These are phyloP conservation scores for Anisodus tanguticus DNA, from an alignment of 257 asterid genomes.

Conservation along the genomic window DNA sequence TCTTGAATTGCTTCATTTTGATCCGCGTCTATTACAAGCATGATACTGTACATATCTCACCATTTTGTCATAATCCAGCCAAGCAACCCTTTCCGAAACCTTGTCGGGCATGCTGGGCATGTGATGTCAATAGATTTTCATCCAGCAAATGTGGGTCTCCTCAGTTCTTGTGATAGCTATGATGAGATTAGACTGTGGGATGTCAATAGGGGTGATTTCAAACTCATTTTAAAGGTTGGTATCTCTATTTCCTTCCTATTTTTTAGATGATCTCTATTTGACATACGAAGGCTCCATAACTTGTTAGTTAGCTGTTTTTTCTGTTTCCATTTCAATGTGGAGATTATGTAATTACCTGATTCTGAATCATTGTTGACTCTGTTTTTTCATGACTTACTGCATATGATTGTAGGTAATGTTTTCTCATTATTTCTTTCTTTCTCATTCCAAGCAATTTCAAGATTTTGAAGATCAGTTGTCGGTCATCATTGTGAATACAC, in stretches of 20 bases:
- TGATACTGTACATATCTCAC: neutral
- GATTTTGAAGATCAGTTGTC: neutral
- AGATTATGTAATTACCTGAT: neutral
- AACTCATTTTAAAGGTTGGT: conserved; percentile 42
- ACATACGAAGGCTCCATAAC: no score
- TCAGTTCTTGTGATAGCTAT: conserved; percentile 49
- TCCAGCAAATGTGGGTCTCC: conserved; percentile 39
- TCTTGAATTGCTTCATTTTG: neutral
- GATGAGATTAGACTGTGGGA: conserved; percentile 52
- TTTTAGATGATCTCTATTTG: neutral
- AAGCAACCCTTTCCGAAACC: conserved; percentile 20
- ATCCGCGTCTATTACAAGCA: neutral
- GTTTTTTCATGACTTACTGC: neutral
- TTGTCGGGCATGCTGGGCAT: conserved; percentile 49
- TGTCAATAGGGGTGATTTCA: conserved; percentile 34
- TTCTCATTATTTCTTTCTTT: neutral
- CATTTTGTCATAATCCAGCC: conserved; percentile 36
- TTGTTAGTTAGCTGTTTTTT: neutral
- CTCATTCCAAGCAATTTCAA: neutral
- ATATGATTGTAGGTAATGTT: neutral
- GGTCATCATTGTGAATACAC: neutral
- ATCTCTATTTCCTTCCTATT: neutral
- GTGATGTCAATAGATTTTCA: conserved; percentile 54
- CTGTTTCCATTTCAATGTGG: neutral
- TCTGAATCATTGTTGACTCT: neutral